Percentiles rank a stretch among this genome's conserved stretches.
Conservation (phyloP, 2,329 filamentous ascomycete genomes). For the Paracamarosporium sp. region DNA sequence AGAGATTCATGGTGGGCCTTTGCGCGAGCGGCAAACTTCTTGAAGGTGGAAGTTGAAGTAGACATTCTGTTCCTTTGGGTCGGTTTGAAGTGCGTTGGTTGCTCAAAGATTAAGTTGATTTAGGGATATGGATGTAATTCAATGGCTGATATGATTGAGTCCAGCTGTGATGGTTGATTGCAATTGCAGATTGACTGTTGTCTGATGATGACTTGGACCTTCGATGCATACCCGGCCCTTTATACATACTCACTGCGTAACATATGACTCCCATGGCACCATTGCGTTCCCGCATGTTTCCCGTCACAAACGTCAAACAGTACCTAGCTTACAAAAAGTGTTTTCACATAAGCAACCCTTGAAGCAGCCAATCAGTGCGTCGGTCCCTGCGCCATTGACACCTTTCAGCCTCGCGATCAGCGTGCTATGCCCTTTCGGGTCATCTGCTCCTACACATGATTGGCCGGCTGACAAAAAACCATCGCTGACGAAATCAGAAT, state of each 20-base stretch:
- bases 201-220: not conserved
- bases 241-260: not conserved
- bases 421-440: not conserved
- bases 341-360: not conserved
- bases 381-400: not conserved
- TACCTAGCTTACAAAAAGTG: constrained; percentile 1
- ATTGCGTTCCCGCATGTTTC: constrained; percentile 1
- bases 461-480: not conserved
- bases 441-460: not conserved
- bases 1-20: not conserved
- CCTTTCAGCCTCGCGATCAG: not conserved
- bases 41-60: not conserved
- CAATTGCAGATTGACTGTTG: not conserved
- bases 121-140: not conserved
- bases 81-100: not conserved
- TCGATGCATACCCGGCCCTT: not conserved
- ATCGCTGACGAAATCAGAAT: not conserved
- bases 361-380: not conserved
- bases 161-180: not conserved
- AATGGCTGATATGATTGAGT: not conserved
- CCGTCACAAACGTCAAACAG: not conserved
- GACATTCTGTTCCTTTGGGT: constrained; percentile 6
- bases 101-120: not conserved
- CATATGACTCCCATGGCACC: constrained; percentile 3
- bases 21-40: not conserved